Evolutionary conservation across 1,284 basidiomycete genomes (phyloP), one percentile per base, ranked within the genome.

Genomic region (Volvariella surrecta): DNA sequence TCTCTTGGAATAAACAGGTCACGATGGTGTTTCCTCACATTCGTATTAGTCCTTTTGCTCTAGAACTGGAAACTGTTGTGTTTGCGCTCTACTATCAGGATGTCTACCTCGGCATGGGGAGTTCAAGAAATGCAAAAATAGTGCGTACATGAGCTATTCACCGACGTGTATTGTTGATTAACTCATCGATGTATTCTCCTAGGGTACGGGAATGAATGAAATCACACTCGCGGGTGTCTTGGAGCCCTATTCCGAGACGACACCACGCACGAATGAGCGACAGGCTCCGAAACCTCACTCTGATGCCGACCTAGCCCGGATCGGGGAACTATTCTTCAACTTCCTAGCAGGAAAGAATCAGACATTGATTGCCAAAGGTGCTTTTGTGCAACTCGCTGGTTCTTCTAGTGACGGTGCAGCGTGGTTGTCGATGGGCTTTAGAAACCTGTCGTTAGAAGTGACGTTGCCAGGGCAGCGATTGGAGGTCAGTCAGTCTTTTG

Each of bases 341-440:
- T 88, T 75, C 60, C 64, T 89, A 47, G 72, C 74, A 19, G 84
- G 76, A n/a, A 57, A 74, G 46, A 83, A 84, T 48, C 69, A 75
- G 50, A 82, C 77, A 1, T 63, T 89, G 22, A 61, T 64, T 19
- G 74, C 81, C 28, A 64, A 66, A 32, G 86, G 86, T 42, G 64
- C 76, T 37, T 74, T 73, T 18, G 82, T 88, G 4, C 73, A 79
- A 46, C 81, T 84, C 1, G 57, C 61, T 28, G 76, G 75, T 32
- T 61, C 74, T 7, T 60, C 54, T 40, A 11, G 24, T 11, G 61
- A 58, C 13, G 61, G 72, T 0, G 78, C 88, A 17, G 60, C 62
- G 4, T 89, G 86, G 85, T 60, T 89, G 40, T 80, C 72, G 37
- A 66, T 72, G 8, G 85, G 85, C 1, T 87, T 89, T 66, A 72